These are phyloP conservation scores for Zalaria obscura DNA, from an alignment of 2,329 filamentous ascomycete species.

Conservation along the genomic window DNA sequence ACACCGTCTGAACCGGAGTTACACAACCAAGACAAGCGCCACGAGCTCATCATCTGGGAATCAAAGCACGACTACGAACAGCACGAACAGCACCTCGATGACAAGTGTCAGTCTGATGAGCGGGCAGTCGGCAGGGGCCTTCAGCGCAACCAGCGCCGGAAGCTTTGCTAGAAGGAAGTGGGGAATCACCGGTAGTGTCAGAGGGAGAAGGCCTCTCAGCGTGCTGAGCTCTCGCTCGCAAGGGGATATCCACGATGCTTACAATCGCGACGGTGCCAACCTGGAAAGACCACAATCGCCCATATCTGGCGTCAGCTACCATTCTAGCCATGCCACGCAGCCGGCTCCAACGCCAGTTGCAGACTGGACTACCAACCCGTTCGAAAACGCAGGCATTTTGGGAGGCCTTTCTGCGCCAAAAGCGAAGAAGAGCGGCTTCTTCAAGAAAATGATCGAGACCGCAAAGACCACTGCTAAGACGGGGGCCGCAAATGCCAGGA, in stretches of 20 bases:
- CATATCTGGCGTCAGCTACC: slow-evolving; percentile 41
- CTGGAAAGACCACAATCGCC: slow-evolving; percentile 5
- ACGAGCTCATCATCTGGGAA: slow-evolving; percentile 48
- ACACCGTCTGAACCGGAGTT: slow-evolving; percentile 58
- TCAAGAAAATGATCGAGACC: slow-evolving; percentile 88
- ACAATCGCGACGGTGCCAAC: neutral
- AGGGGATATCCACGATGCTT: slow-evolving; percentile 5
- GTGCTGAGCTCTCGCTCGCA: slow-evolving; percentile 7
- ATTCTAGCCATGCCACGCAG: slow-evolving; percentile 67
- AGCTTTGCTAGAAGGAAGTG: slow-evolving; percentile 69
- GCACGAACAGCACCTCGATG: slow-evolving; percentile 57
- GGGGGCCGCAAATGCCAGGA: slow-evolving; percentile 80
- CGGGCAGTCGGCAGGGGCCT: slow-evolving; percentile 73
- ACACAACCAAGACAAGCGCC: slow-evolving; percentile 75
- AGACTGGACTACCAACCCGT: slow-evolving; percentile 43
- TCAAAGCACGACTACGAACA: slow-evolving; percentile 53
- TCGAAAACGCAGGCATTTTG: slow-evolving; percentile 54
- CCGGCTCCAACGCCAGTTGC: slow-evolving; percentile 50
- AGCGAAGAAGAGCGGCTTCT: slow-evolving; percentile 65
- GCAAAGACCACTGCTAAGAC: slow-evolving; percentile 62
- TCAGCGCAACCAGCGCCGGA: slow-evolving; percentile 90
- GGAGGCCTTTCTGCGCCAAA: slow-evolving; percentile 67
- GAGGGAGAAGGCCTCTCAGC: slow-evolving; percentile 9
- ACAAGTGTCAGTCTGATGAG: slow-evolving; percentile 88
- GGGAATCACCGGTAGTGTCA: slow-evolving; percentile 26